These are phyloP conservation scores for Metschnikowia matae DNA, from an alignment of 805 yeast genomes.

Conservation along the genomic window DNA sequence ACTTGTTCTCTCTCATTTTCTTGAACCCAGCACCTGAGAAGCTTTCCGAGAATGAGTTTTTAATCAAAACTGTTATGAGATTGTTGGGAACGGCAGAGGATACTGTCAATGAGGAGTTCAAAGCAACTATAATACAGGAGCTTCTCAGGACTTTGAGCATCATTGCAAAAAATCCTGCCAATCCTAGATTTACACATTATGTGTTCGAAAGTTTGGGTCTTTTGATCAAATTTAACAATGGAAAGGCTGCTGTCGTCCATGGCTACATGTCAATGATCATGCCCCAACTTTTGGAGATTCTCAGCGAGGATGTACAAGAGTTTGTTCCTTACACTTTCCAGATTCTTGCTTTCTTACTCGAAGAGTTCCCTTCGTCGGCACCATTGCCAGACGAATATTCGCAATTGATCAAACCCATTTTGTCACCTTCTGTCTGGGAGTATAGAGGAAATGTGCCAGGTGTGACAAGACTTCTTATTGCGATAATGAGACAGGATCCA, in stretches of 20 bases:
- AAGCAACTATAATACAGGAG: constrained; percentile 54
- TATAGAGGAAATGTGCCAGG: constrained; percentile 91
- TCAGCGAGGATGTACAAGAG: constrained; percentile 86
- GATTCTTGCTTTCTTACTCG: constrained; percentile 75
- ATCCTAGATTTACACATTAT: constrained; percentile 89
- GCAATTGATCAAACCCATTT: constrained; percentile 70
- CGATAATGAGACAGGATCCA: constrained; percentile 54
- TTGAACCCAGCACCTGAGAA: constrained; percentile 66
- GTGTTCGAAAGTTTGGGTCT: constrained; percentile 85
- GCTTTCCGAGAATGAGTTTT: constrained; percentile 89
- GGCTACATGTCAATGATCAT: constrained; percentile 50
- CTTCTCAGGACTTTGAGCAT: constrained; percentile 63
- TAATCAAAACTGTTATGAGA: constrained; percentile 86
- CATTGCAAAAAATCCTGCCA: constrained; percentile 87
- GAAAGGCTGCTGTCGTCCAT: constrained; percentile 15
- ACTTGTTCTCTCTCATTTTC: constrained; percentile 63
- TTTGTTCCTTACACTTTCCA: constrained; percentile 92
- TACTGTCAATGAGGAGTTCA: constrained; percentile 41
- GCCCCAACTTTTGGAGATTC: constrained; percentile 61
- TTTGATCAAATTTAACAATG: constrained; percentile 50
- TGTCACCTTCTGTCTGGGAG: constrained; percentile 94
- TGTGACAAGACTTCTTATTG: constrained; percentile 70
- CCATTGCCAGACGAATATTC: constrained; percentile 63
- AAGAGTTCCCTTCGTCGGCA: constrained; percentile 45
- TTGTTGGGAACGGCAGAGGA: constrained; percentile 71